Conservation (phyloP, 352 stramenopile genomes). For the Pythium aristosporum region DNA sequence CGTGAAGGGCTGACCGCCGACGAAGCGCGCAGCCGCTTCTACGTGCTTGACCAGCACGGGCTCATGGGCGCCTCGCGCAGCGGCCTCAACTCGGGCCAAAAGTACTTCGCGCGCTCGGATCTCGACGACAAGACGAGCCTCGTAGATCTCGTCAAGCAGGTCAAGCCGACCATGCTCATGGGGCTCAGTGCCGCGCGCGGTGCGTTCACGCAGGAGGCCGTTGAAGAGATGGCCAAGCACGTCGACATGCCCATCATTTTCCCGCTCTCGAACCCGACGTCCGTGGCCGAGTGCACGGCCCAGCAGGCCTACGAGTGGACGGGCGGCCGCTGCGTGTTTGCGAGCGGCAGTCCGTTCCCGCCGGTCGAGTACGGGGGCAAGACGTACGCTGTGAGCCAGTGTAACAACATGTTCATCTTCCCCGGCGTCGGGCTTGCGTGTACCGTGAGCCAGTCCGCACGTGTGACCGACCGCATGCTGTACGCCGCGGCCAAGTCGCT, state of each 20-base stretch:
- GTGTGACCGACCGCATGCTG: conserved; percentile 94
- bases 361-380: conserved; percentile 89
- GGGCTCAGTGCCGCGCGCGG: conserved; percentile 87
- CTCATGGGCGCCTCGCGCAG: conserved; percentile 51
- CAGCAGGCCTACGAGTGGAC: conserved; percentile 97
- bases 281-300: conserved; percentile 95
- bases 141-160: conserved; percentile 77
- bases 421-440: conserved; percentile 93
- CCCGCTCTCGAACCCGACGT: conserved; percentile 96
- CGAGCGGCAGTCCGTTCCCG: conserved; percentile 94
- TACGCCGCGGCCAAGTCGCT: conserved; percentile 93
- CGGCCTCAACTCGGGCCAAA: conserved; percentile 69
- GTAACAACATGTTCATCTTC: conserved; percentile 99
- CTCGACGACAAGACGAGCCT: conserved; percentile 73
- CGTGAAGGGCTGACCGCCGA: conserved; percentile 69
- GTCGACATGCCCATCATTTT: conserved; percentile 94
- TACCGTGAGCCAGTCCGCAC: conserved; percentile 73
- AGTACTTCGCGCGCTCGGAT: conserved; percentile 74
- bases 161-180: conserved; percentile 95
- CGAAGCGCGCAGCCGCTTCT: conserved; percentile 71
- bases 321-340: conserved; percentile 94
- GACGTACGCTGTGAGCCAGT: conserved; percentile 81
- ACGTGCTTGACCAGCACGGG: conserved; percentile 79
- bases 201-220: conserved; percentile 85
- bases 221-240: conserved; percentile 88